phyloP scores from a whole-genome alignment of 2,329 filamentous ascomycete genomes.

The Penicillium sp. region DNA sequence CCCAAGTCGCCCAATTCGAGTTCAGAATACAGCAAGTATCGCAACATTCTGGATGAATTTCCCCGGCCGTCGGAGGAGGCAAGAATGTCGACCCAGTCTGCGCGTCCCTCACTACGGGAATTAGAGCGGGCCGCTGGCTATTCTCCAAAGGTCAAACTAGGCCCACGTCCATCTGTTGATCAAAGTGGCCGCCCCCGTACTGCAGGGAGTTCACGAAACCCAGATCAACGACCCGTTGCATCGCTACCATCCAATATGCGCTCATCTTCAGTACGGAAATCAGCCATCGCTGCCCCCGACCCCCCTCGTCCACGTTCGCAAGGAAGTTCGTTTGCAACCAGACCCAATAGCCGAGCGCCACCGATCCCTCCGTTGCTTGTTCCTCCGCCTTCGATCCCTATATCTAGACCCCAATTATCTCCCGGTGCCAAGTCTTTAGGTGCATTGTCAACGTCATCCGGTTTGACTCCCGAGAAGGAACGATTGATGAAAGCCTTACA shows the following conservation, averaged over 20 bases:
- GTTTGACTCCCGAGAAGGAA: constrained; percentile 87
- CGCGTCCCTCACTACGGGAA: constrained; percentile 50
- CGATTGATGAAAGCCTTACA: constrained; percentile 94
- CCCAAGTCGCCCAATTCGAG: constrained; percentile 22
- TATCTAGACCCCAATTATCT: constrained; percentile 40
- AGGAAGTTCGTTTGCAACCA: constrained; percentile 37
- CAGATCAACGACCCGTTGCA: constrained; percentile 71
- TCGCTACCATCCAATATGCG: constrained; percentile 82
- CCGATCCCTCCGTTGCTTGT: constrained; percentile 45
- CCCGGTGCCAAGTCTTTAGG: constrained; percentile 49
- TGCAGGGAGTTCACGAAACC: constrained; percentile 51
- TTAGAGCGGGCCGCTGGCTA: constrained; percentile 45
- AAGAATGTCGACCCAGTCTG: constrained; percentile 46
- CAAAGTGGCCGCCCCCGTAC: constrained; percentile 66
- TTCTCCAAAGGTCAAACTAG: constrained; percentile 78
- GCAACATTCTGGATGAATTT: constrained; percentile 40
- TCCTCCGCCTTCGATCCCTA: constrained; percentile 40
- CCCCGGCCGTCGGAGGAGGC: constrained; percentile 39
- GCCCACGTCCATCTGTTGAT: constrained; percentile 74
- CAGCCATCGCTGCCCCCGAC: constrained; percentile 53
- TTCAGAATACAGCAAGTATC: constrained; percentile 31
- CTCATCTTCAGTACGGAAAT: constrained; percentile 55
- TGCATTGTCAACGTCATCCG: constrained; percentile 49
- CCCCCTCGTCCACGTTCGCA: constrained; percentile 51
- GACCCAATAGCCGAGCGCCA: constrained; percentile 36